These are phyloP conservation scores for Boletus subparvulus DNA, from an alignment of 768 basidiomycete genomes.

Conservation along the genomic window DNA sequence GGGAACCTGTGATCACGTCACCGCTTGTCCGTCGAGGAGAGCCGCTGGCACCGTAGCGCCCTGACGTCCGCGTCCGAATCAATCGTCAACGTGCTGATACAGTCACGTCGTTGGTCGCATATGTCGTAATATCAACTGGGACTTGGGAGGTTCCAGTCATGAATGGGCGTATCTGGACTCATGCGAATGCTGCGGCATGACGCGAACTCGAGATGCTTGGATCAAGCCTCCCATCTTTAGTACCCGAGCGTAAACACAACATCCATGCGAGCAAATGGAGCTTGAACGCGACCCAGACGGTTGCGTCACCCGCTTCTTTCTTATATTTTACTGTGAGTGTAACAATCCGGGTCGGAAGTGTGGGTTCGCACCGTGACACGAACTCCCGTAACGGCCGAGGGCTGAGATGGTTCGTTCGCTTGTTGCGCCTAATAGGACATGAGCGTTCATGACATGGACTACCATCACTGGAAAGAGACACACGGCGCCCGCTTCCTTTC, in stretches of 20 bases:
- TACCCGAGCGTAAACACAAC: neutral
- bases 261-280: neutral
- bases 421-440: neutral
- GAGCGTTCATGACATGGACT: neutral
- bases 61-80: slow-evolving; percentile 2
- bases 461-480: no score
- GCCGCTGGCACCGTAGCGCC: slow-evolving; percentile 1
- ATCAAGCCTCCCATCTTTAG: neutral
- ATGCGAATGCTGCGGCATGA: no score
- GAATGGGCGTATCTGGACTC: no score
- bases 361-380: neutral
- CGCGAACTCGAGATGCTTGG: no score
- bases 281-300: neutral
- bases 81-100: neutral
- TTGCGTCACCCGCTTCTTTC: neutral
- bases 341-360: no score
- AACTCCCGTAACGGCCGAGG: neutral
- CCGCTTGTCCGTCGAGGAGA: slow-evolving; percentile 3
- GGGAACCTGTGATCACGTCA: neutral
- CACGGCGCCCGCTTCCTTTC: neutral
- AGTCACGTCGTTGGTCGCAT: no score
- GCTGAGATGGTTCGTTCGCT: neutral
- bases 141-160: no score
- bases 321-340: neutral
- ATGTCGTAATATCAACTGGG: no score